Conservation (phyloP, 176 grass and related monocot genomes). For the Aegilops umbellulata region DNA sequence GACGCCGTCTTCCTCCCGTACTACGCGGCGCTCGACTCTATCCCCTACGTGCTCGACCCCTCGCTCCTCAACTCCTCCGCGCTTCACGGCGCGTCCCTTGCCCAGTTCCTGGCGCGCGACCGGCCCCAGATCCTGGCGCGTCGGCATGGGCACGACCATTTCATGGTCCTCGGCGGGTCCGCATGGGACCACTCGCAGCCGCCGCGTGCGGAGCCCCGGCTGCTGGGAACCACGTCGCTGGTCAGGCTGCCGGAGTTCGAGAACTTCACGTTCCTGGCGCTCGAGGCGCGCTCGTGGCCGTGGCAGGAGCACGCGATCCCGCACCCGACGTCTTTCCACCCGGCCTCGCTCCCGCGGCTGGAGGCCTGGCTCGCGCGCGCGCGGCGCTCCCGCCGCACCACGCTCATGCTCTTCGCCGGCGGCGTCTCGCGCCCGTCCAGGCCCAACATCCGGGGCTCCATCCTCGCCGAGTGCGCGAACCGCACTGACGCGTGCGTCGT, state of each 20-base stretch:
- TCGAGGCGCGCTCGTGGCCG: conserved; percentile 64
- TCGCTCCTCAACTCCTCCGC: conserved; percentile 36
- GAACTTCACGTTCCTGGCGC: conserved; percentile 66
- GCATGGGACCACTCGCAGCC: conserved; percentile 80
- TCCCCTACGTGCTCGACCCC: conserved; percentile 59
- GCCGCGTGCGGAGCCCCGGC: conserved; percentile 5
- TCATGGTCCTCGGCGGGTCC: conserved; percentile 57
- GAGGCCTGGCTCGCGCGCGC: conserved; percentile 50
- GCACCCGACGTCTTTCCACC: conserved; percentile 69
- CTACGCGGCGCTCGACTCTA: conserved; percentile 71
- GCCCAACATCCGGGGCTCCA: conserved; percentile 60
- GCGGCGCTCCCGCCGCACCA: conserved; percentile 31
- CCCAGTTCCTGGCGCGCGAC: conserved; percentile 43
- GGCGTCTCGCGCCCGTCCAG: conserved; percentile 26
- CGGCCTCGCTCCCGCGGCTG: conserved; percentile 45
- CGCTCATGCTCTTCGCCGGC: conserved; percentile 70
- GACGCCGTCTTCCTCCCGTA: conserved; percentile 83
- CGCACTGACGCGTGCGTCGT: conserved; percentile 46
- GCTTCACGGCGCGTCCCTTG: conserved; percentile 42
- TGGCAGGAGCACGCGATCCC: conserved; percentile 95
- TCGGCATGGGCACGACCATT: conserved; percentile 67
- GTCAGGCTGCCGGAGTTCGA: conserved; percentile 53
- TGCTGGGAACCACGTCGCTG: conserved; percentile 71
- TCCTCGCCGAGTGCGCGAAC: conserved; percentile 53
- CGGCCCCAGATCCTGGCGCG: conserved; percentile 38